Evolutionary conservation across 768 basidiomycete genomes (phyloP).

Genomic region (Leccinum uliginosum): DNA sequence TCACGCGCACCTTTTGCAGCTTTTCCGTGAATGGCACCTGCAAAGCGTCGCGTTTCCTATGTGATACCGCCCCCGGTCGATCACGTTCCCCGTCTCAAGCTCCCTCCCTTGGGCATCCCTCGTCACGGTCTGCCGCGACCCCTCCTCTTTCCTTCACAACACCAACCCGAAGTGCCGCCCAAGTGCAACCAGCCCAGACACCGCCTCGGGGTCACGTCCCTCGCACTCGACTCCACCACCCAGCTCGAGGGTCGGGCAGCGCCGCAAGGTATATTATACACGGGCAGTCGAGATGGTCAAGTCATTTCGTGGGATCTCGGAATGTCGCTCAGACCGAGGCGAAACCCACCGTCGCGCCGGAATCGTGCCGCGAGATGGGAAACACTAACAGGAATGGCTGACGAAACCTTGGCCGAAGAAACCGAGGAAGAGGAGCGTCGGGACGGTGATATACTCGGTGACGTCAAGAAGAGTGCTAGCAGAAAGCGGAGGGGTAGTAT

Average conservation of each 20-base stretch:
- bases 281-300: slow-evolving; percentile 85
- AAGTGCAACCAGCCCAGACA: slow-evolving; percentile 63
- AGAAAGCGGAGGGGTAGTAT: slow-evolving; percentile 30
- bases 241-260: slow-evolving; percentile 56
- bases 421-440: slow-evolving; percentile 60
- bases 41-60: slow-evolving; percentile 77
- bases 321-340: slow-evolving; percentile 50
- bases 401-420: slow-evolving; percentile 63
- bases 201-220: slow-evolving; percentile 77
- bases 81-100: slow-evolving; percentile 57
- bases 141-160: slow-evolving; percentile 46
- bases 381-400: slow-evolving; percentile 79
- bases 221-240: slow-evolving; percentile 86
- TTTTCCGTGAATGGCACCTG: slow-evolving; percentile 36
- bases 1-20: not conserved
- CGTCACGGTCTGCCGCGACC: slow-evolving; percentile 70
- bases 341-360: slow-evolving; percentile 25
- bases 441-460: slow-evolving; percentile 76
- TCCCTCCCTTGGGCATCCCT: slow-evolving; percentile 62
- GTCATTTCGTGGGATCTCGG: slow-evolving; percentile 86
- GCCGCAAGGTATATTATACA: slow-evolving; percentile 87
- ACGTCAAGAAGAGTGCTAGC: slow-evolving; percentile 47
- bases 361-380: slow-evolving; percentile 57
- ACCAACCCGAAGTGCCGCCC: slow-evolving; percentile 17
- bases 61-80: slow-evolving; percentile 72